A percentile compares a stretch with the other conserved stretches of the same genome.
phyloP scores from a whole-genome alignment of 805 yeast species.

The Teunomyces atbi region DNA sequence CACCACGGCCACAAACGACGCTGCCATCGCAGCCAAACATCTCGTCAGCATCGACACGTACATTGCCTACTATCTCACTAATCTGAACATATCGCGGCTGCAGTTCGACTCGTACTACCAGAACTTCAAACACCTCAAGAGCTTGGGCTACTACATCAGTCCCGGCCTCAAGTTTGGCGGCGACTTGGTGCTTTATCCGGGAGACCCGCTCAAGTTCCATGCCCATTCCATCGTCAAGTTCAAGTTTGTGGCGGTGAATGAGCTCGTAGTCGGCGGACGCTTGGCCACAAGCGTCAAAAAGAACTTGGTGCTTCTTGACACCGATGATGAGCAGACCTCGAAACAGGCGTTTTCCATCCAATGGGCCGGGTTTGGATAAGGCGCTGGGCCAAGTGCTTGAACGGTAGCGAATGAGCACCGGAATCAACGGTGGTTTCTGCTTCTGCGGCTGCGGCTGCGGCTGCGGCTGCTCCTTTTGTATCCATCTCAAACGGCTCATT shows the following conservation, averaged over 20 bases:
- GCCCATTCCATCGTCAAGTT: conserved; percentile 74
- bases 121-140: conserved; percentile 40
- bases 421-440: not conserved
- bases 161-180: conserved; percentile 96
- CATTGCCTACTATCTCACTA: conserved; percentile 10
- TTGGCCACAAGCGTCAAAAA: conserved; percentile 92
- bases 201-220: conserved; percentile 89
- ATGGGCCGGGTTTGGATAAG: conserved; percentile 94
- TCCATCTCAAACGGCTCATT: not conserved
- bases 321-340: conserved; percentile 18
- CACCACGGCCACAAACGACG: not conserved
- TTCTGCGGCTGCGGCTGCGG: no score
- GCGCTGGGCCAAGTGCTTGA: not conserved
- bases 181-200: conserved; percentile 85
- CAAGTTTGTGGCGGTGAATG: conserved; percentile 53
- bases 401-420: not conserved
- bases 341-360: conserved; percentile 68
- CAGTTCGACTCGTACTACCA: conserved; percentile 8
- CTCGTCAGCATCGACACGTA: not conserved
- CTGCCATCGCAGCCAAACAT: conserved; percentile 1
- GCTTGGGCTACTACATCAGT: conserved; percentile 52
- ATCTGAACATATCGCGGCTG: not conserved
- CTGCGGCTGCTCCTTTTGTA: no score
- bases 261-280: conserved; percentile 81
- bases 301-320: conserved; percentile 61